Percentiles rank a stretch among this genome's conserved stretches.
phyloP scores from a whole-genome alignment of 2,329 filamentous ascomycete genomes.

The Aspergillus sp. region DNA sequence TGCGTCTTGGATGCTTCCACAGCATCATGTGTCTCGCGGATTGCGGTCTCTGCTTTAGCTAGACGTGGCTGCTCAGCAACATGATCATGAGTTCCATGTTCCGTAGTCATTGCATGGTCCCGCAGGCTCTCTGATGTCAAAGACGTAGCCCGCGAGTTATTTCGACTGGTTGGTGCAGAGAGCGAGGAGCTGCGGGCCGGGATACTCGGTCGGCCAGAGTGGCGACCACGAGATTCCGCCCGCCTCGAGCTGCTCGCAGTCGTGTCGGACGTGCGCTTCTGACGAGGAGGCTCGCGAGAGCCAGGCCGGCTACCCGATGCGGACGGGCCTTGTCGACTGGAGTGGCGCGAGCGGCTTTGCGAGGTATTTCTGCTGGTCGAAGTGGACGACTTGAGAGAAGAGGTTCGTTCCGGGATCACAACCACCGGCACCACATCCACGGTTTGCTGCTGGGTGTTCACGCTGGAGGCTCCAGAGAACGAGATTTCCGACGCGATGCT shows the following conservation, averaged over 20 bases:
- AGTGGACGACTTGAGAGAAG: conserved; percentile 45
- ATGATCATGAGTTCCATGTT: conserved; percentile 27
- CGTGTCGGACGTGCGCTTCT: conserved; percentile 45
- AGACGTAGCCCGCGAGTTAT: conserved; percentile 47
- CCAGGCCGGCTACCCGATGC: conserved; percentile 35
- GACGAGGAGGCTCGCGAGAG: conserved; percentile 36
- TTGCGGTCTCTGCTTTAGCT: conserved; percentile 25
- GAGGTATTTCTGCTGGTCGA: conserved; percentile 42
- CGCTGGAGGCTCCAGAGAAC: conserved; percentile 34
- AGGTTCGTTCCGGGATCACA: conserved; percentile 50
- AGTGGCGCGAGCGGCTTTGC: conserved; percentile 41
- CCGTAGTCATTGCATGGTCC: conserved; percentile 35
- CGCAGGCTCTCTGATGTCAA: conserved; percentile 47
- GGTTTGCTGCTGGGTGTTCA: conserved; percentile 31
- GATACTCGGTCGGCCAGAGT: conserved; percentile 34
- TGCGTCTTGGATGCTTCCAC: conserved; percentile 36
- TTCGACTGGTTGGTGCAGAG: conserved; percentile 50
- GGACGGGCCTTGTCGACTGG: conserved; percentile 40
- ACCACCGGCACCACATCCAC: conserved; percentile 50
- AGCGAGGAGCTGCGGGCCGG: conserved; percentile 48
- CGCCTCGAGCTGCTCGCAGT: conserved; percentile 28
- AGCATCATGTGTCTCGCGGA: conserved; percentile 22
- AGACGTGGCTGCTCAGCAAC: conserved; percentile 21
- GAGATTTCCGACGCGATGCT: conserved; percentile 48
- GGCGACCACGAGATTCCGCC: conserved; percentile 32